Evolutionary conservation across 2,329 filamentous ascomycete genomes (phyloP).

Genomic region (Ophiostoma pallidulum): DNA sequence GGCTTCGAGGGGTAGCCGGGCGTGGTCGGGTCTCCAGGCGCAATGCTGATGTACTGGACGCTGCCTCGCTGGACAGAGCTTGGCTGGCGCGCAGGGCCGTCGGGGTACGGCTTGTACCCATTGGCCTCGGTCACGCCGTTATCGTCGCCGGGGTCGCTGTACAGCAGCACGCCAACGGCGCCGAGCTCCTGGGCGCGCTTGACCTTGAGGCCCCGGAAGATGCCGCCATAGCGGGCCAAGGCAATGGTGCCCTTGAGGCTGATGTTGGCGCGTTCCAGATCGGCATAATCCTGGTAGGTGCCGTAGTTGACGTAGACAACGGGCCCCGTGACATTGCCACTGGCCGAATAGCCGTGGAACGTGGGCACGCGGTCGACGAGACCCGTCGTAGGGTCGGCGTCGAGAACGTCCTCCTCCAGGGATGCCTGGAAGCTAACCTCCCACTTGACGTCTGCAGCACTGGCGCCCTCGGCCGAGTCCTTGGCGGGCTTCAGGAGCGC

Average conservation of each 20-base stretch:
- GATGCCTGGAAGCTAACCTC: conserved; percentile 68
- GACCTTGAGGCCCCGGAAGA: conserved; percentile 85
- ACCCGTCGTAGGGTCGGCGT: conserved; percentile 71
- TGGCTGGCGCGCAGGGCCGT: conserved; percentile 78
- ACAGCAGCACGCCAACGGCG: conserved; percentile 77
- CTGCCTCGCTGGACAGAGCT: conserved; percentile 87
- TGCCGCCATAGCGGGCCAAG: conserved; percentile 71
- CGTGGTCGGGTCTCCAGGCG: conserved; percentile 73
- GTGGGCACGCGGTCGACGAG: conserved; percentile 67
- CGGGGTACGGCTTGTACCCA: conserved; percentile 68
- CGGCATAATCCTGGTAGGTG: conserved; percentile 75
- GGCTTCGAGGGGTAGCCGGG: conserved; percentile 91
- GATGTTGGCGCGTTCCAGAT: conserved; percentile 65
- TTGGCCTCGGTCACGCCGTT: conserved; percentile 72
- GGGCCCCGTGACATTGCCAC: conserved; percentile 77
- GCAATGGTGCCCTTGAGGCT: conserved; percentile 77
- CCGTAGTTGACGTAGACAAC: conserved; percentile 91
- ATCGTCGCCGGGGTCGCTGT: conserved; percentile 84
- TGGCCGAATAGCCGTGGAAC: conserved; percentile 92
- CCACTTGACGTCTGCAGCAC: conserved; percentile 29
- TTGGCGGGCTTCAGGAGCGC: conserved; percentile 49
- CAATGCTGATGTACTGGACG: conserved; percentile 65
- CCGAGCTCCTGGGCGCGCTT: conserved; percentile 87
- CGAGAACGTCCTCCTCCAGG: conserved; percentile 73
- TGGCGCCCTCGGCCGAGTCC: conserved; percentile 11